phyloP scores from a whole-genome alignment of 2,329 filamentous ascomycete genomes.

The Rhinocladiella similis region DNA sequence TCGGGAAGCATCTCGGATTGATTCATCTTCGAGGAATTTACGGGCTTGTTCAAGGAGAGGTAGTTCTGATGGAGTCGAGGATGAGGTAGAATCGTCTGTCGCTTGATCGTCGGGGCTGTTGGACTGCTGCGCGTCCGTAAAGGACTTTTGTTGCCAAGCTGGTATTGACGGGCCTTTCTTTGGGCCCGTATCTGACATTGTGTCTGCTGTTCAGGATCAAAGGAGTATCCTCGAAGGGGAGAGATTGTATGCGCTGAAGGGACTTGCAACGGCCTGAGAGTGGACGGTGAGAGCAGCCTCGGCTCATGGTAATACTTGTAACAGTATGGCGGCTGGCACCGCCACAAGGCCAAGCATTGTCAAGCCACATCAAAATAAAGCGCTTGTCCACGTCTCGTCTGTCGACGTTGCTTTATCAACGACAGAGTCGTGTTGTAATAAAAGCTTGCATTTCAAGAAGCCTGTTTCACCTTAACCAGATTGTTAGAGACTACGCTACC shows the following conservation, averaged over 20 bases:
- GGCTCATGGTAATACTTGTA: not conserved
- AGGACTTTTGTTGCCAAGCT: conserved; percentile 38
- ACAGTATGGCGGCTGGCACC: not conserved
- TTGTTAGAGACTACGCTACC: not conserved
- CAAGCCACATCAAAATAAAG: conserved; percentile 6
- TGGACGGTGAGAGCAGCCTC: not conserved
- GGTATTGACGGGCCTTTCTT: conserved; percentile 39
- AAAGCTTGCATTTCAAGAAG: not conserved
- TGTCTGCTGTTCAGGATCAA: not conserved
- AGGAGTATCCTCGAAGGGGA: not conserved
- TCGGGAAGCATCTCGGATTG: conserved; percentile 66
- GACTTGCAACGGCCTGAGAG: not conserved
- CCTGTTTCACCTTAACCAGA: too few species aligned
- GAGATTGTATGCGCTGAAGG: not conserved
- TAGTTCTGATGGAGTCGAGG: conserved; percentile 30
- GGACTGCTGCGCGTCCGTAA: conserved; percentile 39
- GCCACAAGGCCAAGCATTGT: conserved; percentile 7
- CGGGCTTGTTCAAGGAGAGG: conserved; percentile 65
- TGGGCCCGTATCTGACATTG: conserved; percentile 37
- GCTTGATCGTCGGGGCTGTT: conserved; percentile 29
- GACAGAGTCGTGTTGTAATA: not conserved
- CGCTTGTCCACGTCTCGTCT: not conserved
- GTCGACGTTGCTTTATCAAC: not conserved
- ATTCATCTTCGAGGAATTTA: conserved; percentile 73
- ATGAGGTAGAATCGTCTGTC: not conserved